A percentile compares a stretch with the other conserved stretches of the same genome.
phyloP scores from a whole-genome alignment of 2,329 filamentous ascomycete genomes.

The Epichloe elymi region DNA sequence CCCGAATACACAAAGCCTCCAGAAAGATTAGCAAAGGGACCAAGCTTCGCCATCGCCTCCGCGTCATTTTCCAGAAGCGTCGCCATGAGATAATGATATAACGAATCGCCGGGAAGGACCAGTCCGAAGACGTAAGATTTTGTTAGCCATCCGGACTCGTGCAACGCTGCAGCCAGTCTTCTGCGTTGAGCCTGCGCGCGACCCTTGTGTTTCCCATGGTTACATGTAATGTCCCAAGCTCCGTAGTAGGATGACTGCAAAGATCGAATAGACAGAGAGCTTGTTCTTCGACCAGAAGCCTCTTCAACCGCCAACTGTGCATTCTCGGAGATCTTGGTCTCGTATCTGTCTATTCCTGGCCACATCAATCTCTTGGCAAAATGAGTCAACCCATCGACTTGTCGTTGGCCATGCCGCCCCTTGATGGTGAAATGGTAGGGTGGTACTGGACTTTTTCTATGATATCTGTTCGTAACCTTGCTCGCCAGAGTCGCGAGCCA shows the following conservation, averaged over 20 bases:
- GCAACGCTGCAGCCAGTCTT: conserved; percentile 43
- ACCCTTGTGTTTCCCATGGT: conserved; percentile 16
- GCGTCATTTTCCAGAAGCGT: conserved; percentile 51
- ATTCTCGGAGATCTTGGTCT: conserved; percentile 34
- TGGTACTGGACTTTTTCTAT: conserved; percentile 19
- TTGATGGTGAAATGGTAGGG: conserved; percentile 34
- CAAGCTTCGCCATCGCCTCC: conserved; percentile 43
- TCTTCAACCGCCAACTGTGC: conserved; percentile 26
- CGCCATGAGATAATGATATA: conserved; percentile 53
- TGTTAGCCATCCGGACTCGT: conserved; percentile 51
- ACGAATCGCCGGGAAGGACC: conserved; percentile 48
- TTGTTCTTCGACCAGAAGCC: conserved; percentile 22
- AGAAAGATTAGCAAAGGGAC: conserved; percentile 47
- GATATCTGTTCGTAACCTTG: conserved; percentile 32
- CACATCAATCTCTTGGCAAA: conserved; percentile 51
- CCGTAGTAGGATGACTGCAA: conserved; percentile 35
- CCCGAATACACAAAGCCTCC: conserved; percentile 50
- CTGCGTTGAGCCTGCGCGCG: conserved; percentile 30
- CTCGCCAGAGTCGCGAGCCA: conserved; percentile 48
- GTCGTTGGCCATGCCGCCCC: conserved; percentile 42
- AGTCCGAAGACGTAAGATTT: conserved; percentile 55
- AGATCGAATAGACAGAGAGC: conserved; percentile 21
- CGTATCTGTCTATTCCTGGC: conserved; percentile 45
- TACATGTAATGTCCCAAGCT: conserved; percentile 23
- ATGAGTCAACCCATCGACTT: conserved; percentile 48